phyloP scores from a whole-genome alignment of 139 green algal species.

The Spirogloea muscicola region DNA sequence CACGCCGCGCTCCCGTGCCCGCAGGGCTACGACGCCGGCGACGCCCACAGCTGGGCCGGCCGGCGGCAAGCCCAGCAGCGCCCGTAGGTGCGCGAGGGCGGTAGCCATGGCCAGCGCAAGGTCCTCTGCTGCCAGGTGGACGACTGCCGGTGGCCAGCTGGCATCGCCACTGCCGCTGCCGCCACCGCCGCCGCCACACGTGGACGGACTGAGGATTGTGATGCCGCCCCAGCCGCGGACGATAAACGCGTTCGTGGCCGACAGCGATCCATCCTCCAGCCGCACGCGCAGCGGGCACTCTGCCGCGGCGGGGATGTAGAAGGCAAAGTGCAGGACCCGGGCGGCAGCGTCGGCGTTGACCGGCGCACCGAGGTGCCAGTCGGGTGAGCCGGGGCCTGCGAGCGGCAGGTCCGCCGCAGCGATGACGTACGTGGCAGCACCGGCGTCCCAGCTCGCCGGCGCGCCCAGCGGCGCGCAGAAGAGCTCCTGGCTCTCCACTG shows the following conservation, averaged over 20 bases:
- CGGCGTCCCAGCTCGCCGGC: neutral
- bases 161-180: too few relatives aligned
- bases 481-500: constrained; percentile 39
- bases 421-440: too few relatives aligned
- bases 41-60: neutral
- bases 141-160: too few relatives aligned
- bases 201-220: constrained; percentile 18
- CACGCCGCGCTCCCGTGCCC: neutral
- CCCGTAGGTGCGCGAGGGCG: constrained; percentile 32
- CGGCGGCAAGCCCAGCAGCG: constrained; percentile 13
- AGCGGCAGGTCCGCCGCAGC: too few relatives aligned
- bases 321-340: constrained; percentile 34
- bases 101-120: constrained; percentile 1
- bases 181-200: neutral
- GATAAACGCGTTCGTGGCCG: constrained; percentile 38
- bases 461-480: neutral
- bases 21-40: neutral
- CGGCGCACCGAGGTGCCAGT: constrained; percentile 38
- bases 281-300: constrained; percentile 27
- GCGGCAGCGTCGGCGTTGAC: constrained; percentile 13
- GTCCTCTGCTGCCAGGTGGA: constrained; percentile 15
- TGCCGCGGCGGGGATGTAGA: constrained; percentile 27
- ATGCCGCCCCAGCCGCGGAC: constrained; percentile 24
- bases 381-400: too few relatives aligned
- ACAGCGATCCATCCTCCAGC: constrained; percentile 34